Evolutionary conservation across 2,329 filamentous ascomycete species (phyloP).

Genomic region (Fusarium musae): DNA sequence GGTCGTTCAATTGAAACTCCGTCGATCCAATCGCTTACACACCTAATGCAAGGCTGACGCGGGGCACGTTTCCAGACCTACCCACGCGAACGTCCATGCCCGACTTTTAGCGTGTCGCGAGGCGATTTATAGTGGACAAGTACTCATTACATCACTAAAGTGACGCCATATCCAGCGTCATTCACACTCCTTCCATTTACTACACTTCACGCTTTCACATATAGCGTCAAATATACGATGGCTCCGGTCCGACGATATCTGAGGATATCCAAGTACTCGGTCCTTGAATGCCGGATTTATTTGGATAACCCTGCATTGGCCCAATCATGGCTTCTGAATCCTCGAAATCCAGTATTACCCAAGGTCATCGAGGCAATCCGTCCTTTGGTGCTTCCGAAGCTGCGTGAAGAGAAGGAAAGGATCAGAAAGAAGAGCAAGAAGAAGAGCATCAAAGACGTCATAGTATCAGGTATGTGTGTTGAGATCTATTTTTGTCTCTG

Average conservation of each 20-base stretch:
- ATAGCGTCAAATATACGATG: slow-evolving; percentile 63
- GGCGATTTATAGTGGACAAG: slow-evolving; percentile 32
- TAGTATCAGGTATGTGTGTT: slow-evolving; percentile 72
- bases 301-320: slow-evolving; percentile 88
- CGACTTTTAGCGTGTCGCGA: slow-evolving; percentile 25
- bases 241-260: slow-evolving; percentile 89
- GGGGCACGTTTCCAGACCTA: not conserved
- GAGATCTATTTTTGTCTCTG: not conserved
- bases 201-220: not conserved
- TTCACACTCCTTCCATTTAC: not conserved
- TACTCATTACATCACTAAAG: slow-evolving; percentile 39
- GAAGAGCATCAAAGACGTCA: slow-evolving; percentile 87
- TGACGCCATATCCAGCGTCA: slow-evolving; percentile 1
- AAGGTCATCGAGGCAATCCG: slow-evolving; percentile 87
- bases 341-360: slow-evolving; percentile 79
- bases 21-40: slow-evolving; percentile 16
- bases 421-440: slow-evolving; percentile 74
- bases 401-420: slow-evolving; percentile 82
- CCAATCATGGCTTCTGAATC: slow-evolving; percentile 84
- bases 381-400: slow-evolving; percentile 87
- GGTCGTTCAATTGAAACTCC: slow-evolving; percentile 20
- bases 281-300: slow-evolving; percentile 97
- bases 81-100: not conserved
- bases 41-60: slow-evolving; percentile 41
- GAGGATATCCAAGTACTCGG: slow-evolving; percentile 90